Evolutionary conservation across 441 rosid species (phyloP).

Genomic region (Mallotus japonicus): DNA sequence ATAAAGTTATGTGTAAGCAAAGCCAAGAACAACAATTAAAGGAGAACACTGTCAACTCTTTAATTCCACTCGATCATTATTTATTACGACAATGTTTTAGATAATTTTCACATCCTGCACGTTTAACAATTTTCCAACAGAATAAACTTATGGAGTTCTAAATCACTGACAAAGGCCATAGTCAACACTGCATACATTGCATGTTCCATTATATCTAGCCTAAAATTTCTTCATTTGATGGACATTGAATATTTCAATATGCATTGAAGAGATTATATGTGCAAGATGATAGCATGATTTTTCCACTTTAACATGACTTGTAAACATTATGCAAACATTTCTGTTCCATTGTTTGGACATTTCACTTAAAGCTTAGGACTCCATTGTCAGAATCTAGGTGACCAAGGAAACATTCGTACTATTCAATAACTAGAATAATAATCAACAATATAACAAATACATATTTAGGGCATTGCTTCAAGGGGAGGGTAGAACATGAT

Average conservation of each 20-base stretch:
- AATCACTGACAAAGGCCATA: too few relatives aligned
- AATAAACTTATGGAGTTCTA: not conserved
- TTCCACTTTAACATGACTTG: not conserved
- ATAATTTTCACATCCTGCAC: not conserved
- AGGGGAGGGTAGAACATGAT: not conserved
- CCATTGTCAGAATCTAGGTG: not conserved
- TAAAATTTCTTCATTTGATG: too few relatives aligned
- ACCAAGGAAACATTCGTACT: not conserved
- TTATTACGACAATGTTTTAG: not conserved
- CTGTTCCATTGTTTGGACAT: too few relatives aligned
- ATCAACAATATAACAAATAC: not conserved
- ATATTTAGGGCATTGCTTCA: not conserved
- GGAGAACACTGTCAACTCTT: too few relatives aligned
- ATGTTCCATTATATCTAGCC: too few relatives aligned
- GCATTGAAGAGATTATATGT: not conserved
- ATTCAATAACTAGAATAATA: not conserved
- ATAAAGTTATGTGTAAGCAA: not conserved
- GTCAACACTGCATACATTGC: too few relatives aligned
- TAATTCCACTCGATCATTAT: not conserved
- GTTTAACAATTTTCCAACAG: not conserved
- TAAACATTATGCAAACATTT: not conserved
- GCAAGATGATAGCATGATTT: not conserved
- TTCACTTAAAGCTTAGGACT: not conserved
- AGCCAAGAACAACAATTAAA: too few relatives aligned
- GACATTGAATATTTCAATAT: not conserved